phyloP scores from a whole-genome alignment of 768 basidiomycete species.

The Sarcodon aspratus region DNA sequence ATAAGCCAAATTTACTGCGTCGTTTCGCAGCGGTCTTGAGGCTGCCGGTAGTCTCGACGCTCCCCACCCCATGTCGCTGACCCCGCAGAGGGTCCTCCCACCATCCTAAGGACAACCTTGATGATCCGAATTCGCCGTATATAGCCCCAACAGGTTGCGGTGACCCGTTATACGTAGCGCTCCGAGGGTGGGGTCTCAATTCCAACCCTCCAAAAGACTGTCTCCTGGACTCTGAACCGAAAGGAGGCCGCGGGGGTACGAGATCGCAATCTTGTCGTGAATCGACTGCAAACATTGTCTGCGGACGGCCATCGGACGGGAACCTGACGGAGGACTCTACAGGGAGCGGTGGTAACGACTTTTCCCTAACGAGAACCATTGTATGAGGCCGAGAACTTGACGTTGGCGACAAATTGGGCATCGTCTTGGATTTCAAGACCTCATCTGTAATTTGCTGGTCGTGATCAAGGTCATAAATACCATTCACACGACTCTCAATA shows the following conservation, averaged over 20 bases:
- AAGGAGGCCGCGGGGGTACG: conserved; percentile 51
- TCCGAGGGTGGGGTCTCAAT: conserved; percentile 37
- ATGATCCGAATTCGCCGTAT: conserved; percentile 68
- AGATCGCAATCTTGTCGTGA: conserved; percentile 35
- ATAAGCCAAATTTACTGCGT: conserved; percentile 63
- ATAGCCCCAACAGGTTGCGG: conserved; percentile 15
- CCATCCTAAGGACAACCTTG: conserved; percentile 43
- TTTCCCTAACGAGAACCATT: conserved; percentile 41
- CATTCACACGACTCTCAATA: conserved; percentile 29
- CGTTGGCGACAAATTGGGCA: conserved; percentile 6
- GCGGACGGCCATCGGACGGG: conserved; percentile 39
- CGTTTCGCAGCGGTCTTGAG: conserved; percentile 31
- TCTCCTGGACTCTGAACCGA: conserved; percentile 45
- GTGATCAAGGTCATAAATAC: conserved; percentile 28
- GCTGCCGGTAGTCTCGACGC: conserved; percentile 3
- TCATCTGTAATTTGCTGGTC: conserved; percentile 21
- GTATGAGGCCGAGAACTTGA: conserved; percentile 8
- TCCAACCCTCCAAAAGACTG: conserved; percentile 69
- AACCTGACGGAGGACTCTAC: conserved; percentile 24
- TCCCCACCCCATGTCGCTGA: conserved; percentile 1
- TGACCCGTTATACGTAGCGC: conserved; percentile 38
- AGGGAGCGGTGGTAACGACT: conserved; percentile 71
- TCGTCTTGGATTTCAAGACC: conserved; percentile 18
- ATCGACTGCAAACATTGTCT: conserved; percentile 55
- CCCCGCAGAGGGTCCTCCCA: conserved; percentile 9